A percentile compares a stretch with the other conserved stretches of the same genome.
Evolutionary conservation across 2,329 filamentous ascomycete genomes (phyloP).

Genomic region (Lecanicillium sp.): DNA sequence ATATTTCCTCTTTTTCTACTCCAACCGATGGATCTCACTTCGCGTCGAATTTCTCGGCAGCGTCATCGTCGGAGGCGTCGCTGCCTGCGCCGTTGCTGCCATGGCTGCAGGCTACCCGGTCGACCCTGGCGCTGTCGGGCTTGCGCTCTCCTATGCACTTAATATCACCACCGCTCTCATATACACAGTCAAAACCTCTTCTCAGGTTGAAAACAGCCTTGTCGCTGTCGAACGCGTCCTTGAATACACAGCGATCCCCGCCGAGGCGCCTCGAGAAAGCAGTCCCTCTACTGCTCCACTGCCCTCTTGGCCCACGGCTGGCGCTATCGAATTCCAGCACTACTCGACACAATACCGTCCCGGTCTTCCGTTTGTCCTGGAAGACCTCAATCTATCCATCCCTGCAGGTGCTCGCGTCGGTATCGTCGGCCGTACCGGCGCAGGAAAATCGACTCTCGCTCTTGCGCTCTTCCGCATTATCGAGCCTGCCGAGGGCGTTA

Average conservation of each 20-base stretch:
- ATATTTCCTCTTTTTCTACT: conserved; percentile 84
- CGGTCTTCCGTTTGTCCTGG: conserved; percentile 77
- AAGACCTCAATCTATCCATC: conserved; percentile 77
- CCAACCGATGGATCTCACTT: conserved; percentile 81
- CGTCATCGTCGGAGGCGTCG: conserved; percentile 76
- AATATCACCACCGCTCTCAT: conserved; percentile 90
- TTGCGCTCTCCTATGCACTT: conserved; percentile 86
- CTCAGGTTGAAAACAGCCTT: conserved; percentile 93
- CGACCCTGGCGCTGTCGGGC: conserved; percentile 67
- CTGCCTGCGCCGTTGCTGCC: conserved; percentile 68
- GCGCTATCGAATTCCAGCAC: conserved; percentile 75
- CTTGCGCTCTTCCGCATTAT: conserved; percentile 86
- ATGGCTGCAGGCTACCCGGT: conserved; percentile 60
- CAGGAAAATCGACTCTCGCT: conserved; percentile 84
- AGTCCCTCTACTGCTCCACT: conserved; percentile 76
- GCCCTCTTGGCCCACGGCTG: conserved; percentile 78
- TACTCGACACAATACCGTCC: conserved; percentile 82
- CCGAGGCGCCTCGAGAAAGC: conserved; percentile 75
- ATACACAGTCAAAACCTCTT: conserved; percentile 90
- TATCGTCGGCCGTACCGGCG: conserved; percentile 87
- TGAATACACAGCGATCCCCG: conserved; percentile 78
- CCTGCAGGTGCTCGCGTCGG: conserved; percentile 90
- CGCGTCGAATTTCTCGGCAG: conserved; percentile 86
- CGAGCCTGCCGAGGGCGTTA: conserved; percentile 67
- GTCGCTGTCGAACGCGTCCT: conserved; percentile 89